Evolutionary conservation across 2,329 filamentous ascomycete species (phyloP).

Genomic region (Fusarium stilboides): DNA sequence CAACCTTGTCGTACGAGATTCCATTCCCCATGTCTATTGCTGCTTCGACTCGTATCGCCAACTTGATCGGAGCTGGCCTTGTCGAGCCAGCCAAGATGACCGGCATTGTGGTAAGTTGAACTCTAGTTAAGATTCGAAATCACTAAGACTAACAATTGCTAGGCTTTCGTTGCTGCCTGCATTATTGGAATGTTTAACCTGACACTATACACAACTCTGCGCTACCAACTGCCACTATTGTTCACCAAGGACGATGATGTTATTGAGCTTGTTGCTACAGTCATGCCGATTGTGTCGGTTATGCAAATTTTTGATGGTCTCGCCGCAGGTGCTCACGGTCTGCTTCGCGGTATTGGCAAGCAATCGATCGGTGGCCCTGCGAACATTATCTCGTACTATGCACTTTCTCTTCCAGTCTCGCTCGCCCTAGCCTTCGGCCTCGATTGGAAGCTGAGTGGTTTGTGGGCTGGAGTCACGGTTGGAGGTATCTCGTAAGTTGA

Average conservation of each 20-base stretch:
- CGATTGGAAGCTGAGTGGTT: conserved; percentile 81
- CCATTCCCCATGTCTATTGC: conserved; percentile 94
- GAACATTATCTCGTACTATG: conserved; percentile 89
- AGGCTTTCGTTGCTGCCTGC: conserved; percentile 74
- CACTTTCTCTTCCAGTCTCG: conserved; percentile 86
- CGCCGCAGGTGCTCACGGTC: conserved; percentile 83
- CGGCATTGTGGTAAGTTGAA: conserved; percentile 76
- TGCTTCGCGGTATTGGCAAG: conserved; percentile 88
- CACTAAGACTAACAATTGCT: conserved; percentile 9
- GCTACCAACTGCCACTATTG: conserved; percentile 81
- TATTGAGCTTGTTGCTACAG: conserved; percentile 74
- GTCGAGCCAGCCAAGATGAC: conserved; percentile 85
- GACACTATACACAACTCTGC: conserved; percentile 75
- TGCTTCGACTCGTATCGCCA: conserved; percentile 89
- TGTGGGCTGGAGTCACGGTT: conserved; percentile 85
- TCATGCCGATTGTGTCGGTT: conserved; percentile 85
- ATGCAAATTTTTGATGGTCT: conserved; percentile 93
- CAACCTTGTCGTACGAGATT: conserved; percentile 88
- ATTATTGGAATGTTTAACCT: conserved; percentile 87
- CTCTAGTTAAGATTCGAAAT: too few relatives aligned
- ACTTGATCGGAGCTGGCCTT: conserved; percentile 89
- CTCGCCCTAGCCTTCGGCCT: conserved; percentile 84
- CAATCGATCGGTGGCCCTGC: conserved; percentile 93
- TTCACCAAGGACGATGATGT: conserved; percentile 84
- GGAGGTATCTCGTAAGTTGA: conserved; percentile 74